Evolutionary conservation across 805 yeast genomes (phyloP), one percentile per base, ranked within the genome.

Genomic region (Metschnikowia koreensis): DNA sequence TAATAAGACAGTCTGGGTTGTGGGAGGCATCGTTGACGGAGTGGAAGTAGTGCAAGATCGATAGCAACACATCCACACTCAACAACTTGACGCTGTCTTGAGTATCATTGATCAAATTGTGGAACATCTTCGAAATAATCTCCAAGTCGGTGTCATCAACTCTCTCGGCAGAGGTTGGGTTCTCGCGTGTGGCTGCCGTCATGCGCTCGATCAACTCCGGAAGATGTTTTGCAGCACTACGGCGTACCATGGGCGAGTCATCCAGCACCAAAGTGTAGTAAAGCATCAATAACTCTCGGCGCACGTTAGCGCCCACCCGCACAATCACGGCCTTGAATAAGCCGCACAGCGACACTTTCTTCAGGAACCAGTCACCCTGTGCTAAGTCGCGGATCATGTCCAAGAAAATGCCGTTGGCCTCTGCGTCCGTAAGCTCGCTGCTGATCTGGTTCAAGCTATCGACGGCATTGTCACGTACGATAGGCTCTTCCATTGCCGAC

Each of bases 171-270:
- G 58, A 48, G 41, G 65, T 63, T 4, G 67, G 66, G 44, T 76
- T 77, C 13, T 78, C 74, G 13, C 60, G 55, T 26, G 74, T 68
- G 51, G 87, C 76, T 26, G 62, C 66, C 16, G 77, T 72, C 59
- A 74, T 66, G 47, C 81, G 71, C 58, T 84, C 82, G 56, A 93
- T 82, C 50, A 93, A 72, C 37, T 69, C 74, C 2, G 99, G 97
- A 59, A 94, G 79, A 63, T 87, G 82, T 40, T 82, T 82, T 7
- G 96, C 98, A 13, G 97, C 96, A 9, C 97, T 87, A 66, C 97
- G 85, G 70, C 97, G 84, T 17, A 94, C 98, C 97, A 94, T 91
- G 55, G 99, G 99, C 16, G 96, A 89, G 53, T 94, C 99, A 68
- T 94, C 98, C 57, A 80, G 81, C 45, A 88, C 81, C 59, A 94